Base-by-base conservation (phyloP, 495 filamentous ascomycete species). In the Cenococcum geophilum region DNA sequence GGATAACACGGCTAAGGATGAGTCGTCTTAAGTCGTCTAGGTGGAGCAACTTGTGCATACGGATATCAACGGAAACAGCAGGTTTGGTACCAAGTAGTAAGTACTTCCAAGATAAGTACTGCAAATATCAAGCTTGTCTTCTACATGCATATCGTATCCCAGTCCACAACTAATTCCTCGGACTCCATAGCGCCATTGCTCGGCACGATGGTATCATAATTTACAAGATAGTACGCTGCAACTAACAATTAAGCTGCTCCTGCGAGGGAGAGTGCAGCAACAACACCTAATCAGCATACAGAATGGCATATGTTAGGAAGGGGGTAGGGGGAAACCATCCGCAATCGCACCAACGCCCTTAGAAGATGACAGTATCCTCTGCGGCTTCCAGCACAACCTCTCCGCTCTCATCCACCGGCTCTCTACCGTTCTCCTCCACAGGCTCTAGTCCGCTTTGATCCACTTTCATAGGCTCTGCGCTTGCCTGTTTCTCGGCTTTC, bases 281-380 rank as follows among this genome's bases (percentile, higher is more conserved):
- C 12, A 53, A 53, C 21, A 22, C n/a, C 21, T 45, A 45, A 45
- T 45, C 40, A 45, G 40, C 40, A 45, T 45, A 45, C 40, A 34
- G 49, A 25, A 53, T 25, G 49, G 27, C 27, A 32, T 6, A 53
- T 14, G 49, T 14, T 53, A n/a, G 21, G 49, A 23, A 53, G 49
- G 27, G 21, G 12, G 21, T 53, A 53, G 21, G 49, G 22, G 22
- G 4, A 23, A 16, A 48, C 45, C n/a, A 58, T 11, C 56, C 56
- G 20, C n/a, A 12, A 49, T 58, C 56, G 11, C 56, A 12, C 22
- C 42, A 21, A 50, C 35, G n/a, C 16, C 16, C 42, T 66, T 58
- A 74, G 61, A 71, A 74, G 34, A 74, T 74, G n/a, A 74, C 72
- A 14, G 73, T 72, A 54, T 76, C 73, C 52, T 76, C 73, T 47